Conservation (phyloP, 208 protist species). For the Trichomonas gallinae region DNA sequence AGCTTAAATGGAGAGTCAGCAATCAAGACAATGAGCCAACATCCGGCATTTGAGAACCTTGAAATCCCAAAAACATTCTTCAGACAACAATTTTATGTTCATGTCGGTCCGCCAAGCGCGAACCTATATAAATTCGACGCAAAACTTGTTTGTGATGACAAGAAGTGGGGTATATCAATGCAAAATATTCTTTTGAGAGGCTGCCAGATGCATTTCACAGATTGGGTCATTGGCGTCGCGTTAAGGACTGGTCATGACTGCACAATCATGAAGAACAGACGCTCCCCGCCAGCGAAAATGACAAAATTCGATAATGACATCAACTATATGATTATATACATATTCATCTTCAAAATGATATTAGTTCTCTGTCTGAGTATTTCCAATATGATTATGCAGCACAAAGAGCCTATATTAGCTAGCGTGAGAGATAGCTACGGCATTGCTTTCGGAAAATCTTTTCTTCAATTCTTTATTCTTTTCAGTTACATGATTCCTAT, state of each 20-base stretch:
- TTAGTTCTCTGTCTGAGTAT: not conserved
- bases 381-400: no score
- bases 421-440: not conserved
- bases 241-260: slow-evolving; percentile 23
- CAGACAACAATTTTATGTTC: not conserved
- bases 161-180: not conserved
- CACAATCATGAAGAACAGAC: slow-evolving; percentile 27
- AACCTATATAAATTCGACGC: slow-evolving; percentile 25
- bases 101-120: not conserved
- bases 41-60: not conserved
- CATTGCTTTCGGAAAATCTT: not conserved
- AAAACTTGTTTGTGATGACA: not conserved
- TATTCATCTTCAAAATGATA: not conserved
- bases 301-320: not conserved
- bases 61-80: not conserved
- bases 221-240: not conserved
- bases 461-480: slow-evolving; percentile 29
- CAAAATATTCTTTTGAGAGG: not conserved
- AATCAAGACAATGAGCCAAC: not conserved
- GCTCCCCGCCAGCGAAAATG: not conserved
- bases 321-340: not conserved
- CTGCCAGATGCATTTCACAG: not conserved
- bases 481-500: slow-evolving; percentile 32
- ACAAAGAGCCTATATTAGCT: no score
- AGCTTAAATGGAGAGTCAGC: slow-evolving; percentile 21